A percentile compares a stretch with the other conserved stretches of the same genome.
phyloP scores from a whole-genome alignment of 345 rosid genomes.

The Cochlearia excelsa region DNA sequence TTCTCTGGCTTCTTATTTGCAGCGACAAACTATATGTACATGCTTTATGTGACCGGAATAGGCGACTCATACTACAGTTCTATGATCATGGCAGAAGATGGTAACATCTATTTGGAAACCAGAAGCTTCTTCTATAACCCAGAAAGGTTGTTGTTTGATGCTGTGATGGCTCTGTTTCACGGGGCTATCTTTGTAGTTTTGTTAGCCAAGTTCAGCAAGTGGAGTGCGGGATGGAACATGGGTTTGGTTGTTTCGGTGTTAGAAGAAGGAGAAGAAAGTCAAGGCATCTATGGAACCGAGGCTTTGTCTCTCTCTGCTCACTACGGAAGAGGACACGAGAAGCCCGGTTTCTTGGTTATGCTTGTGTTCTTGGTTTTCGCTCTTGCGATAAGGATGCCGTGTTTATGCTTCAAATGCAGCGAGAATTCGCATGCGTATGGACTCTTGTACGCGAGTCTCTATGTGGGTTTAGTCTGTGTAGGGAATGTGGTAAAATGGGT shows the following conservation, averaged over 20 bases:
- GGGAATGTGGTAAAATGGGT: conserved; percentile 48
- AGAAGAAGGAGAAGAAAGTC: conserved; percentile 32
- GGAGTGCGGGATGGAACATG: conserved; percentile 51
- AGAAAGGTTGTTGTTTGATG: not conserved
- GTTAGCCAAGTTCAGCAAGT: conserved; percentile 36
- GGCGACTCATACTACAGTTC: conserved; percentile 4
- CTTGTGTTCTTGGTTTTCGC: conserved; percentile 33
- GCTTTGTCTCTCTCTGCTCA: conserved; percentile 37
- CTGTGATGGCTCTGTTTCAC: conserved; percentile 24
- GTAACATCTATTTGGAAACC: not conserved
- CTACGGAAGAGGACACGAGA: conserved; percentile 32
- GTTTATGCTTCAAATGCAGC: conserved; percentile 31
- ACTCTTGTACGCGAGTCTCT: conserved; percentile 23
- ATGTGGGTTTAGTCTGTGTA: conserved; percentile 27
- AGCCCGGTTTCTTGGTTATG: conserved; percentile 35
- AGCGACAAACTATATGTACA: conserved; percentile 31
- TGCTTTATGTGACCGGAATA: not conserved
- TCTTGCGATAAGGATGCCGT: conserved; percentile 31
- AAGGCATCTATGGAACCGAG: conserved; percentile 27
- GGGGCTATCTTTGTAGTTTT: conserved; percentile 27
- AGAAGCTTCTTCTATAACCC: not conserved
- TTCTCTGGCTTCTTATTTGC: conserved; percentile 36
- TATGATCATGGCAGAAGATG: not conserved
- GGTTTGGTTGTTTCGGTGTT: conserved; percentile 41
- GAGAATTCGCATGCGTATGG: conserved; percentile 16